These are phyloP conservation scores for Penicillium lividum DNA, from an alignment of 495 filamentous ascomycete genomes.

Conservation along the genomic window DNA sequence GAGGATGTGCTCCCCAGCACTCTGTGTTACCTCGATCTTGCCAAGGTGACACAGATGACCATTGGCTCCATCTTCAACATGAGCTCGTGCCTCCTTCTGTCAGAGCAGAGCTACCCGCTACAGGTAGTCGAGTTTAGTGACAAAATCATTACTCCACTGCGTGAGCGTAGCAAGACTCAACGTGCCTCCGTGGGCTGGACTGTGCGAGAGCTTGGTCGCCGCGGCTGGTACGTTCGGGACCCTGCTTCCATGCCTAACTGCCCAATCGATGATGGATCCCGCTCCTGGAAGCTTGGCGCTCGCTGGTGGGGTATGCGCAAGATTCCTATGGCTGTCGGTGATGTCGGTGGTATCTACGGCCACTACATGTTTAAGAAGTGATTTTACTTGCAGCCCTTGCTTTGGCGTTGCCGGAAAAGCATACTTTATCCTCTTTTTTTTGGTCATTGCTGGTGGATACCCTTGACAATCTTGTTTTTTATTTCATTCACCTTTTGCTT, in stretches of 20 bases:
- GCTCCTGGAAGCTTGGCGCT: slow-evolving; percentile 88
- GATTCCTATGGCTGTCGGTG: slow-evolving; percentile 72
- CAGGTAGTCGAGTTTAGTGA: slow-evolving; percentile 79
- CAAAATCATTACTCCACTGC: slow-evolving; percentile 64
- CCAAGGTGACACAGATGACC: slow-evolving; percentile 56
- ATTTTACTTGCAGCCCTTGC: slow-evolving; percentile 24
- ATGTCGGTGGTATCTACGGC: slow-evolving; percentile 85
- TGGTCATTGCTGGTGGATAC: slow-evolving; percentile 25
- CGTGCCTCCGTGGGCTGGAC: slow-evolving; percentile 60
- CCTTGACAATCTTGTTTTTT: slow-evolving; percentile 22
- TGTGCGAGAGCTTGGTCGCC: slow-evolving; percentile 65
- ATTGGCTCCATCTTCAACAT: slow-evolving; percentile 63
- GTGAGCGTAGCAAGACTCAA: slow-evolving; percentile 53
- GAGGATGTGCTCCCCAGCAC: slow-evolving; percentile 47
- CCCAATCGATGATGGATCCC: slow-evolving; percentile 50
- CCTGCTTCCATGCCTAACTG: slow-evolving; percentile 38
- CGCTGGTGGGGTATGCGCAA: slow-evolving; percentile 87
- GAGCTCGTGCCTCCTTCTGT: slow-evolving; percentile 58
- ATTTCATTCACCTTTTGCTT: slow-evolving; percentile 6
- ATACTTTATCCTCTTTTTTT: slow-evolving; percentile 10
- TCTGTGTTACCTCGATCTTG: slow-evolving; percentile 79
- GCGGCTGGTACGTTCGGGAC: slow-evolving; percentile 69
- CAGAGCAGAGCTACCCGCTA: slow-evolving; percentile 64
- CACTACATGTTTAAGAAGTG: slow-evolving; percentile 79
- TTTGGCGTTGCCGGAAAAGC: slow-evolving; percentile 13